A percentile compares a stretch with the other conserved stretches of the same genome.
Conservation (phyloP, 805 yeast genomes). For the Alloascoidea hylecoeti region DNA sequence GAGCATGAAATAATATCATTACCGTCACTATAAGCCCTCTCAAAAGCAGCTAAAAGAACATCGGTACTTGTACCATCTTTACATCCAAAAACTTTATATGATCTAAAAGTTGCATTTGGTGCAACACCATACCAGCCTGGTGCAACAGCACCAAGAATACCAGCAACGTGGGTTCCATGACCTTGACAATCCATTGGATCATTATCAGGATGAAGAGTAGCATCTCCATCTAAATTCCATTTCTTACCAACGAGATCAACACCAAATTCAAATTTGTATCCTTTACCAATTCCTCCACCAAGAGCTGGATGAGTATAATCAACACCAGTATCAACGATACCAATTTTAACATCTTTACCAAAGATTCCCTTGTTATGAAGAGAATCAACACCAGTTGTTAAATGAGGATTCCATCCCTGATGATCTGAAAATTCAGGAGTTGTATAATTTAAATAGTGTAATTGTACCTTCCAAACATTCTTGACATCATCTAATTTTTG, state of each 20-base stretch:
- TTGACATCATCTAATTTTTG: slow-evolving; percentile 3
- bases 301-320: slow-evolving; percentile 7
- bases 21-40: slow-evolving; percentile 6
- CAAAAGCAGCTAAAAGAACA: slow-evolving; percentile 8
- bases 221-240: background rate
- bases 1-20: slow-evolving; percentile 8
- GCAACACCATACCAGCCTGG: slow-evolving; percentile 10
- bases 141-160: slow-evolving; percentile 8
- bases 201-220: slow-evolving; percentile 3
- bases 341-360: slow-evolving; percentile 9
- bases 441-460: background rate
- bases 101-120: slow-evolving; percentile 9
- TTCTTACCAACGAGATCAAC: slow-evolving; percentile 8
- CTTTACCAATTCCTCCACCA: slow-evolving; percentile 11
- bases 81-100: slow-evolving; percentile 12
- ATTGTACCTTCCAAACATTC: slow-evolving; percentile 3
- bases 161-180: slow-evolving; percentile 12
- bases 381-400: slow-evolving; percentile 9
- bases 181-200: slow-evolving; percentile 12
- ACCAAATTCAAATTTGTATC: slow-evolving; percentile 9
- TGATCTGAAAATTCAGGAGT: background rate
- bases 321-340: slow-evolving; percentile 5
- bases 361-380: slow-evolving; percentile 7
- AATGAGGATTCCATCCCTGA: slow-evolving; percentile 10
- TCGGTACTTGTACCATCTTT: slow-evolving; percentile 8